Base-by-base conservation (phyloP, 2,329 filamentous ascomycete species). In the Arthroderma sp. region DNA sequence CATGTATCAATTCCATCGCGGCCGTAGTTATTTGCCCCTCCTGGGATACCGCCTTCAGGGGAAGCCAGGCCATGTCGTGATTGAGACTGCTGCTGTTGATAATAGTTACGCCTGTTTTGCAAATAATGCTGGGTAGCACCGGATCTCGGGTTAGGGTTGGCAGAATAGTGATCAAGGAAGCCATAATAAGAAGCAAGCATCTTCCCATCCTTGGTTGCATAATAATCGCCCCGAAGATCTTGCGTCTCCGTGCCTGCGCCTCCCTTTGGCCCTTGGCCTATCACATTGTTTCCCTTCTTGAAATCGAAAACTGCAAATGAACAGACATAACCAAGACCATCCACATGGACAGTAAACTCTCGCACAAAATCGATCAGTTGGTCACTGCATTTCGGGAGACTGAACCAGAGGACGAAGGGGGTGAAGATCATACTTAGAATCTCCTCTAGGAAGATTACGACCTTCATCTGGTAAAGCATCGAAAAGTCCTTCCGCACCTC, bases 231-330 rank as follows among this genome's bases (percentile, higher is more conserved):
- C 7, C 91, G 79, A 6, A 87, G 74, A 58, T 87, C 83, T n/a
- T 72, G 51, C 56, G 61, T 44, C 53, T 60, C 48, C 48, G 58
- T 54, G 5, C 56, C 58, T 29, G 51, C 55, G 54, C 63, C 53
- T 47, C 65, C 64, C 53, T 62, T 36, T 40, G 45, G 50, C 36
- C 49, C 52, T 34, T 66, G 66, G n/a, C 65, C 63, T 36, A 67
- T 65, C 51, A 72, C 73, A 40, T 76, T 73, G 22, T 81, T 72
- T 27, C 81, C 83, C 60, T 87, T 89, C 63, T 94, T 88, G 67
- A 96, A 96, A 51, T 95, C 86, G 56, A 98, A 98, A 32, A 94
- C 86, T 3, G 91, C 91, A 66, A 95, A 96, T 1, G 89, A 95
- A 64, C 91, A 98, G 7, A 96, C 86, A 53, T 95, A 89, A 22